Base-by-base conservation (phyloP, 352 stramenopile species). In the Paralagenidium karlingii region DNA sequence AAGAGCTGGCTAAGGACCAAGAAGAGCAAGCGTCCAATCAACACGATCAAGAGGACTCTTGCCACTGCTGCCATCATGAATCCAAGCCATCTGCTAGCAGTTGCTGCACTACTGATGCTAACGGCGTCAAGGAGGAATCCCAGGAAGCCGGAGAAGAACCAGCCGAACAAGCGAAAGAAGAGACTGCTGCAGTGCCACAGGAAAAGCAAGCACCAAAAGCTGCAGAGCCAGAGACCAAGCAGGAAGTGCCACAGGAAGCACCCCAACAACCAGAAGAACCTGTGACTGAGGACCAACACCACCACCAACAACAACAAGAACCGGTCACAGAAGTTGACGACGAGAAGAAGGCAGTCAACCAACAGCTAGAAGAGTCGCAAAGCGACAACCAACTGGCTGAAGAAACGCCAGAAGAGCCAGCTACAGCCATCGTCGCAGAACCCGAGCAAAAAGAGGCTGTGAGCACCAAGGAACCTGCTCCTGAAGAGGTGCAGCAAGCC, bases 1-100 rank as follows among this genome's bases (percentile, higher is more conserved):
- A 25, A 43, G 32, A 38, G 5, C 11, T 22, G 13, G 16, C 18
- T 15, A 30, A 41, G 26, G 21, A 54, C 32, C 21, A 46, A 22
- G 45, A 65, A 32, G 18, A 47, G 29, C n/a, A 50, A 11, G 36
- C 30, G 10, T 18, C n/a, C 31, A 37, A 53, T 63, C 29, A 52
- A 50, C 30, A 49, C 40, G 8, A 63, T 61, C 53, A 53, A 63
- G 45, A 40, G 45, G 34, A 51, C 55, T 32, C 43, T 50, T 9
- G 40, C 48, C 31, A n/a, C 5, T 39, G 49, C 38, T 5, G 24
- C 16, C 9, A 12, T 33, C 33, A 48, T 27, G 9, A 38, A 4
- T 12, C 45, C 19, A 42, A 58, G 43, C 11, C 34, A 21, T 12
- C 40, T 25, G 32, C 18, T 16, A 49, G 13, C 38, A 34, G 12